Percentiles rank a stretch among this genome's conserved stretches.
phyloP scores from a whole-genome alignment of 1,284 basidiomycete genomes.

The Ustilago lituana region DNA sequence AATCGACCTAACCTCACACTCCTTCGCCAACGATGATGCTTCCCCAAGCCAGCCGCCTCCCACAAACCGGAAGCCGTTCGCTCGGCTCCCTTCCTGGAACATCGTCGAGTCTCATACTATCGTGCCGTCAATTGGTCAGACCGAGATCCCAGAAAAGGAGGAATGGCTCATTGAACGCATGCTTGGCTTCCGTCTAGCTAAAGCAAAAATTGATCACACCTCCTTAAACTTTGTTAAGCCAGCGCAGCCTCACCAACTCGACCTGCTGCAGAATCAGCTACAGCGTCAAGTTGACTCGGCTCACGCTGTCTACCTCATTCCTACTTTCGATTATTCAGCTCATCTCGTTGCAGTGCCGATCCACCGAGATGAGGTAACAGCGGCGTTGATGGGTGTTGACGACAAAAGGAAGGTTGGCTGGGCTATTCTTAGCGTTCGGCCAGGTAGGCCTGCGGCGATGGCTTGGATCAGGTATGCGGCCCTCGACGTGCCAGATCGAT shows the following conservation, averaged over 20 bases:
- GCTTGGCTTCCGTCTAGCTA: slow-evolving; percentile 3
- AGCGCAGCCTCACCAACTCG: too few relatives aligned
- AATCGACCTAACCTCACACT: too few relatives aligned
- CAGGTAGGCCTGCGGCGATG: background rate
- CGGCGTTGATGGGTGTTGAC: background rate
- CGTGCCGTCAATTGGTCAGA: too few relatives aligned
- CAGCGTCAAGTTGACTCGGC: slow-evolving; percentile 3
- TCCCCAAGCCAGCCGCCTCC: too few relatives aligned
- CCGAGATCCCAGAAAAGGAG: too few relatives aligned
- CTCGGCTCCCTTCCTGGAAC: background rate
- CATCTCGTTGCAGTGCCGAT: slow-evolving; percentile 16
- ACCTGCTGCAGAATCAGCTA: slow-evolving; percentile 4
- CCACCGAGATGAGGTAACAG: background rate
- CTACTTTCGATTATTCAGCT: background rate
- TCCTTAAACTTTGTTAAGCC: too few relatives aligned
- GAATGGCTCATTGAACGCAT: background rate
- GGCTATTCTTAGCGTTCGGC: slow-evolving; percentile 5
- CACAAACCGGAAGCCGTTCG: too few relatives aligned
- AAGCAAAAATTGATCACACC: background rate
- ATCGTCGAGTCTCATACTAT: too few relatives aligned
- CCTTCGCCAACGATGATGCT: too few relatives aligned
- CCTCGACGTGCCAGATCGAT: background rate
- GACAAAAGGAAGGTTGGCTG: background rate
- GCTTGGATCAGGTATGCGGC: slow-evolving; percentile 14
- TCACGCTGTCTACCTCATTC: background rate